Evolutionary conservation across 176 grass and related monocot species (phyloP).

Genomic region (Musa beccarii): DNA sequence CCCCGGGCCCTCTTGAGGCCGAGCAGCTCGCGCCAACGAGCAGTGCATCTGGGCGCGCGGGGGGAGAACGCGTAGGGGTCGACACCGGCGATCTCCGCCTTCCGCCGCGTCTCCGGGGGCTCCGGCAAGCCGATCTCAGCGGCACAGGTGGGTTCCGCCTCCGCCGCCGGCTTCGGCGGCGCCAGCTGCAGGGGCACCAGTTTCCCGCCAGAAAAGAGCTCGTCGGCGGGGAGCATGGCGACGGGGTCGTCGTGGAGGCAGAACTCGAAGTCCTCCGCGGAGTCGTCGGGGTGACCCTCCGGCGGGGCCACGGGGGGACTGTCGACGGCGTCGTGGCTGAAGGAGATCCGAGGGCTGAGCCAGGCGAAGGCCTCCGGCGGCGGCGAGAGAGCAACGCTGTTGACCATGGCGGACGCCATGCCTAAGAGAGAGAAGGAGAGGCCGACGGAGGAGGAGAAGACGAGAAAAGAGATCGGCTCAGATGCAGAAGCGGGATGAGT

Average conservation of each 20-base stretch:
- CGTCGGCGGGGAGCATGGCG: conserved; percentile 16
- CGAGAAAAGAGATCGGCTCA: too few species aligned
- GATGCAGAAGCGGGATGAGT: background rate
- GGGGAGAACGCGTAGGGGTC: conserved; percentile 13
- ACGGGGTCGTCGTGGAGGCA: conserved; percentile 14
- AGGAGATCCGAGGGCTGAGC: conserved; percentile 16
- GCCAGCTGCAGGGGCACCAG: conserved; percentile 13
- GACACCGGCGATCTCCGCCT: background rate
- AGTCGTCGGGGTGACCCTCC: background rate
- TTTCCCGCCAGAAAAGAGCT: conserved; percentile 12
- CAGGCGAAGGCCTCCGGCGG: conserved; percentile 6
- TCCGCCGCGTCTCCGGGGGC: conserved; percentile 3
- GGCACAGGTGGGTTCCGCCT: background rate
- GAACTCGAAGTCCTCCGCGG: conserved; percentile 15
- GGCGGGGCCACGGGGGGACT: background rate
- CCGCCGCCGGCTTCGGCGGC: background rate
- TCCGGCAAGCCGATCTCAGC: background rate
- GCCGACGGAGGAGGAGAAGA: background rate
- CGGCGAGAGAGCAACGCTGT: background rate
- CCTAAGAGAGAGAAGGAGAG: too few species aligned
- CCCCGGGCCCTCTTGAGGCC: conserved; percentile 3
- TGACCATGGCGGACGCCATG: conserved; percentile 16
- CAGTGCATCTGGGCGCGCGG: conserved; percentile 2
- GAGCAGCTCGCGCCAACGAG: conserved; percentile 11
- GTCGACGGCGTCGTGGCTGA: background rate